These are phyloP conservation scores for Sparassis latifolia DNA, from an alignment of 1,284 basidiomycete genomes.

Conservation along the genomic window DNA sequence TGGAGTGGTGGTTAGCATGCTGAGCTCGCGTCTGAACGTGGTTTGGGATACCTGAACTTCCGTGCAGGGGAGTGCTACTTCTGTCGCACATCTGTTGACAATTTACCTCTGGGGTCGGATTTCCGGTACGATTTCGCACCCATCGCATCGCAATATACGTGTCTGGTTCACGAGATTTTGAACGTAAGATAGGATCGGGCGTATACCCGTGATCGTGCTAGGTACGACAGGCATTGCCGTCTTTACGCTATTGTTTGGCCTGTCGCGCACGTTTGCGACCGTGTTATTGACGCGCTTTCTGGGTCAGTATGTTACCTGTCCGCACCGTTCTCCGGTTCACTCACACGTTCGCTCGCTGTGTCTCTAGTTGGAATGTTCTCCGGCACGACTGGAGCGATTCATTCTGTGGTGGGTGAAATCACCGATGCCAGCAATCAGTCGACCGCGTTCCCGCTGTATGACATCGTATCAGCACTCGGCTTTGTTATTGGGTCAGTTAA, in stretches of 20 bases:
- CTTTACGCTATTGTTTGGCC: constrained; percentile 46
- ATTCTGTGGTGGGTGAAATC: constrained; percentile 58
- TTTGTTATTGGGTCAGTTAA: constrained; percentile 46
- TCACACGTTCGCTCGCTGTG: not conserved
- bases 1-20: constrained; percentile 22
- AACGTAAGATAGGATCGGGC: constrained; percentile 47
- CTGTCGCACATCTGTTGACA: constrained; percentile 26
- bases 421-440: constrained; percentile 60
- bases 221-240: constrained; percentile 45
- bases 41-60: not conserved
- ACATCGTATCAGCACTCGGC: constrained; percentile 55
- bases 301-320: constrained; percentile 4
- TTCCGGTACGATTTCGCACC: constrained; percentile 19
- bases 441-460: constrained; percentile 54
- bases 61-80: constrained; percentile 21
- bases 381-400: constrained; percentile 56
- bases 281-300: constrained; percentile 43
- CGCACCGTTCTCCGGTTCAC: not conserved
- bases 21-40: not conserved
- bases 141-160: not conserved
- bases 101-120: constrained; percentile 29
- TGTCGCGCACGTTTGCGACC: constrained; percentile 41
- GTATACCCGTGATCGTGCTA: constrained; percentile 51
- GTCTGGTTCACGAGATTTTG: not conserved
- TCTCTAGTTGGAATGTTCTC: constrained; percentile 35